Base-by-base conservation (phyloP, 495 filamentous ascomycete species). In the Neurospora africana region DNA sequence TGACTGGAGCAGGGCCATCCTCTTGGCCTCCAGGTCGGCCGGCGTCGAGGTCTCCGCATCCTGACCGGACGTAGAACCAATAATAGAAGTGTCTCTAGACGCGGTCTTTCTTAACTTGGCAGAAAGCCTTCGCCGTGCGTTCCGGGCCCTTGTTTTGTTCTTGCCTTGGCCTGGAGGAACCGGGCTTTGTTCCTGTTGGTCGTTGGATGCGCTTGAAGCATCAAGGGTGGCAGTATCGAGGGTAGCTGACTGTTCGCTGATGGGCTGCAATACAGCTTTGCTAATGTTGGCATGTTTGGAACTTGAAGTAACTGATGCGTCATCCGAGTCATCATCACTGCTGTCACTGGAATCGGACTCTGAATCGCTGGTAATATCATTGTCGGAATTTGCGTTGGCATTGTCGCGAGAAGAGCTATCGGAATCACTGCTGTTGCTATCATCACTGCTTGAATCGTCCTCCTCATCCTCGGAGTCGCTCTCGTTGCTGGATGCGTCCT, bases 91-190 rank as follows among this genome's bases (percentile, higher is more conserved):
- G 27, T 65, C 72, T 8, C 30, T 47, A 0, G 41, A 65, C 2
- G 71, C 77, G 17, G 71, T 68, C 68, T 76, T 81, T 39, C 74
- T 78, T 0, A 76, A 75, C 33, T 74, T 73, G 3, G 71, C 71
- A 15, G 78, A 74, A 8, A 77, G 73, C 72, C 80, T 79, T 58
- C 82, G 79, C 8, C 84, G 79, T 33, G 80, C 80, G 68, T 86
- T 86, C 9, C 84, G 78, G 61, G 76, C 81, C 74, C 80, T 79
- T 0, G 84, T 85, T 0, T 72, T 71, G 2, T 77, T 75, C 39
- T 77, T 81, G 13, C 83, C 84, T 37, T 70, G 78, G 41, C 73
- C 82, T 71, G 72, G 82, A 53, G 69, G 79, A 1, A 80, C 78
- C 17, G 70, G 44, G 72, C 15, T 73, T 77, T 8, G 76, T 73